Percentiles rank a stretch among this genome's conserved stretches.
These are phyloP conservation scores for Metschnikowia cerradonensis DNA, from an alignment of 805 yeast species.

Conservation along the genomic window DNA sequence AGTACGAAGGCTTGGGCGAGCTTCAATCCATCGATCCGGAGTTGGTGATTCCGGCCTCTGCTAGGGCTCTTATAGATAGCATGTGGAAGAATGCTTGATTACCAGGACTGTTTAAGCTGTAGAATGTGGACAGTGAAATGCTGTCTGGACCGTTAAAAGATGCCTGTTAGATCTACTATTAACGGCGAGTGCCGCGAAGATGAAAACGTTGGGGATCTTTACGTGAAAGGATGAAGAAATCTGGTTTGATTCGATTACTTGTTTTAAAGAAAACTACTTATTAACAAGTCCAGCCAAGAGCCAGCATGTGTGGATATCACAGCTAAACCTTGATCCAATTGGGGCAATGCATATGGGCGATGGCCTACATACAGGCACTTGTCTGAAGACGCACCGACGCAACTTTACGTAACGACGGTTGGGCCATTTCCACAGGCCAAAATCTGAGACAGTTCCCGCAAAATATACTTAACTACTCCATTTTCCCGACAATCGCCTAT, in stretches of 20 bases:
- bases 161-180: no score
- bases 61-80: conserved; percentile 13
- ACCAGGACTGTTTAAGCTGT: no score
- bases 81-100: conserved; percentile 7
- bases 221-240: no score
- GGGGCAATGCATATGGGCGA: not conserved
- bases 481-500: not conserved
- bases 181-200: no score
- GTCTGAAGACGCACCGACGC: conserved; percentile 2
- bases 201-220: no score
- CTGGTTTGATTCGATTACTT: no score
- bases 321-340: not conserved
- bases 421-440: not conserved
- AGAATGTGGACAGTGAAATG: no score
- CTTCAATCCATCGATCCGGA: conserved; percentile 13
- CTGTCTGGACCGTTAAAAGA: no score
- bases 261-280: no score
- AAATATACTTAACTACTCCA: not conserved
- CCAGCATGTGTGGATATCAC: no score
- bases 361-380: not conserved
- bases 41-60: conserved; percentile 12
- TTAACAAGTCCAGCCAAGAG: no score
- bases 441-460: conserved; percentile 1
- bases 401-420: not conserved
- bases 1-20: conserved; percentile 5